Percentiles rank a stretch among this genome's conserved stretches.
Conservation (phyloP, 2,329 filamentous ascomycete genomes). For the Xylariaceae sp. region DNA sequence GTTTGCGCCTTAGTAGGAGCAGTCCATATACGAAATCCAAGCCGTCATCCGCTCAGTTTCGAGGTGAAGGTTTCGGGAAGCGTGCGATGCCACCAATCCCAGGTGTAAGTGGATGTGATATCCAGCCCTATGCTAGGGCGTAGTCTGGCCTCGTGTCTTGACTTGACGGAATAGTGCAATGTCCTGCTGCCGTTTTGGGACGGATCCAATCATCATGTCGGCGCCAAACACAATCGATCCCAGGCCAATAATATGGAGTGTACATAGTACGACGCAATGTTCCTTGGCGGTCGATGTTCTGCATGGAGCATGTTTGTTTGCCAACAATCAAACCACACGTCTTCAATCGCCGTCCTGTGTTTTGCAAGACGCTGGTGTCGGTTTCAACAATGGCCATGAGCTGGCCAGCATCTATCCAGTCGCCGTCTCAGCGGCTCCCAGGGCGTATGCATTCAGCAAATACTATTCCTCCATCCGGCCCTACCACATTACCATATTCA, state of each 20-base stretch:
- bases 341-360: constrained; percentile 3
- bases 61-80: constrained; percentile 1
- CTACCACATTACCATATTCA: no score
- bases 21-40: background rate
- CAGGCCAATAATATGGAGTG: background rate
- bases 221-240: background rate
- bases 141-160: background rate
- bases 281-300: constrained; percentile 14
- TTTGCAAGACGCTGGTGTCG: constrained; percentile 13
- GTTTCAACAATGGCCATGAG: constrained; percentile 9
- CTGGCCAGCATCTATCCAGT: background rate
- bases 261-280: background rate
- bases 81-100: constrained; percentile 1
- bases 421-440: constrained; percentile 3
- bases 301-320: constrained; percentile 13
- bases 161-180: constrained; percentile 9
- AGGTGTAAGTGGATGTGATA: constrained; percentile 4
- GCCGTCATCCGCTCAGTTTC: background rate
- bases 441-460: background rate
- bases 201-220: background rate
- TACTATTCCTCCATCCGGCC: background rate
- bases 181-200: background rate
- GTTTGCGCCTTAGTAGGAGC: background rate
- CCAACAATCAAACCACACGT: background rate
- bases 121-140: constrained; percentile 18